Evolutionary conservation across 2,329 filamentous ascomycete genomes (phyloP), one percentile per base, ranked within the genome.

Genomic region (Hypoxylon rubiginosum): DNA sequence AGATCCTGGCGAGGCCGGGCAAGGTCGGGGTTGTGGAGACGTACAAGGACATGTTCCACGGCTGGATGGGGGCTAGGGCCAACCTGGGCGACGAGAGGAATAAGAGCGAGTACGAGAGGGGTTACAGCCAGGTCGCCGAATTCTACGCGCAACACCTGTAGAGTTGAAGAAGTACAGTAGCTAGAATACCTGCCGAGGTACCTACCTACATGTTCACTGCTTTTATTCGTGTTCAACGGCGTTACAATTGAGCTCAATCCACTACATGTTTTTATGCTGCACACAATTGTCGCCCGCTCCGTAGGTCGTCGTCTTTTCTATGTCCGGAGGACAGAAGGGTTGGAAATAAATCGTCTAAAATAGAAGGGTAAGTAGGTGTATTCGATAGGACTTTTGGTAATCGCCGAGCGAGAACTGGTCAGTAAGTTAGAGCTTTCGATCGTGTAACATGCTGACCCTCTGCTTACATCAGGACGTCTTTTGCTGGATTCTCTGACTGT

Each of bases 11-110:
- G 41, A 79, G 75, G n/a, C 77, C 78, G 8, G 81, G 73, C 6
- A 78, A 79, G 58, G 74, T 72, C 0, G 79, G 82, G 15, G 72
- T 82, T 61, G 80, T 86, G 13, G 83, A 86, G 71, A 85, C 62
- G 32, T 65, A 61, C 6, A 52, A 45, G n/a, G 59, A n/a, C 7
- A 65, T 65, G 62, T 65, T 81, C 70, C 86, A 88, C 70, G 86
- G 86, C n/a, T 88, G 84, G 84, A 88, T 88, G 86, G 84, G 83
- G 6, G 84, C 85, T 0, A 76, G 85, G 24, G 79, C 82, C 0
- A 77, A 86, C 54, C 72, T 87, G 10, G 76, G 80, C 10, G 77
- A 84, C 30, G 77, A 81, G 62, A 79, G 79, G 46, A 82, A 82
- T 52, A 77, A 78, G 71, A 79, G 76, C 52, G 83, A 86, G 73